Evolutionary conservation across 768 basidiomycete genomes (phyloP).

Genomic region (Floccularia luteovirens): DNA sequence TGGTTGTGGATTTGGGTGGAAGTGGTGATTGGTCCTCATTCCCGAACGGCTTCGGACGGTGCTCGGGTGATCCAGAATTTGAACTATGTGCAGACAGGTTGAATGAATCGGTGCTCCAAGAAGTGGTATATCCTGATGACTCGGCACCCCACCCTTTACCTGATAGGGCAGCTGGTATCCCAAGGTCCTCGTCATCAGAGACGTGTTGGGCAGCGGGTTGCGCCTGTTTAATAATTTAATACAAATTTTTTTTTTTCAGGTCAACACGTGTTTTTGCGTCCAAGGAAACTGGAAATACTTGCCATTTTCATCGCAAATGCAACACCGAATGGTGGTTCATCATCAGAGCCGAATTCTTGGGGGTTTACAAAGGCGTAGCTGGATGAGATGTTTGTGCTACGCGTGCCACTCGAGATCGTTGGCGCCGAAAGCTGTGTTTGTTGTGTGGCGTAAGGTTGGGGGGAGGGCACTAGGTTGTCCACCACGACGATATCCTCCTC

Average conservation of each 20-base stretch:
- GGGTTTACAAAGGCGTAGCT: constrained; percentile 39
- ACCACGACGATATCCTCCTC: constrained; percentile 17
- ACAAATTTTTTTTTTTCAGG: no score
- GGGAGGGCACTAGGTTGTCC: constrained; percentile 9
- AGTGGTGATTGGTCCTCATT: not conserved
- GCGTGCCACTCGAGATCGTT: constrained; percentile 14
- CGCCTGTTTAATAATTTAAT: constrained; percentile 6
- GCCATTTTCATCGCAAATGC: constrained; percentile 18
- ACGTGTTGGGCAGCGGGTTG: constrained; percentile 6
- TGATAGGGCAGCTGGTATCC: constrained; percentile 5
- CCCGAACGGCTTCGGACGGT: not conserved
- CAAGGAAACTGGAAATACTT: constrained; percentile 11
- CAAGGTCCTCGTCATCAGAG: constrained; percentile 7
- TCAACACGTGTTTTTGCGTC: constrained; percentile 10
- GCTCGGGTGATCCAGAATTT: constrained; percentile 2
- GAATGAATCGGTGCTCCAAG: constrained; percentile 3
- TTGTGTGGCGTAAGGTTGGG: constrained; percentile 9
- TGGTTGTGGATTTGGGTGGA: not conserved
- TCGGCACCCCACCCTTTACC: constrained; percentile 11
- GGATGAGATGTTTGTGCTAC: constrained; percentile 26
- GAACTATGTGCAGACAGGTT: constrained; percentile 4
- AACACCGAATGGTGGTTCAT: constrained; percentile 30
- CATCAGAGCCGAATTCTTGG: constrained; percentile 28
- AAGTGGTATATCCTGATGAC: constrained; percentile 3
- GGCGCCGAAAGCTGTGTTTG: constrained; percentile 11